Conservation (phyloP, 495 filamentous ascomycete genomes). For the Penicillium manginii region DNA sequence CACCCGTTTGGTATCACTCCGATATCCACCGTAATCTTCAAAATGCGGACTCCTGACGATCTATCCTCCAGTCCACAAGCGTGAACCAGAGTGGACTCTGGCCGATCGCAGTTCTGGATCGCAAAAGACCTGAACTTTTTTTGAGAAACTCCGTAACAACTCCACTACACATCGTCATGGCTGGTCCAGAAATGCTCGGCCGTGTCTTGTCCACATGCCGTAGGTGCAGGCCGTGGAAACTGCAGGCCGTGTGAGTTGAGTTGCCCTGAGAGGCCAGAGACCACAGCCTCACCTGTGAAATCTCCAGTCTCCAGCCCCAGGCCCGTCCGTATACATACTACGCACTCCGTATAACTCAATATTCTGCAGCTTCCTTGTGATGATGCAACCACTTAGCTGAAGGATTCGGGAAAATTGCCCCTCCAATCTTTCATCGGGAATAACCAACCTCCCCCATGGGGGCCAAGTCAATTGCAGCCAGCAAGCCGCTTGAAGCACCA, state of each 20-base stretch:
- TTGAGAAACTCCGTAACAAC: constrained; percentile 15
- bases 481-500: neutral
- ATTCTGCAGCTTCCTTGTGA: neutral
- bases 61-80: constrained; percentile 18
- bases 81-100: constrained; percentile 1
- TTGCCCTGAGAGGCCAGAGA: no score
- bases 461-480: neutral
- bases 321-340: no score
- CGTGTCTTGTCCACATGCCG: constrained; percentile 6
- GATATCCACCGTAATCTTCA: constrained; percentile 7
- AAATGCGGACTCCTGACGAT: constrained; percentile 23
- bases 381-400: neutral
- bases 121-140: constrained; percentile 6
- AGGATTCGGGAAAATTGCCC: neutral
- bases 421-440: neutral
- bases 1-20: constrained; percentile 5
- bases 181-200: neutral
- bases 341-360: no score
- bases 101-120: constrained; percentile 8
- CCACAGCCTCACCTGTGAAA: no score
- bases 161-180: constrained; percentile 4
- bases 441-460: neutral
- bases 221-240: neutral
- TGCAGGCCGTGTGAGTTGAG: no score
- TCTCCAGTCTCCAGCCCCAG: no score